Conservation (phyloP, 306 rosid species). For the Calophaca sinica region DNA sequence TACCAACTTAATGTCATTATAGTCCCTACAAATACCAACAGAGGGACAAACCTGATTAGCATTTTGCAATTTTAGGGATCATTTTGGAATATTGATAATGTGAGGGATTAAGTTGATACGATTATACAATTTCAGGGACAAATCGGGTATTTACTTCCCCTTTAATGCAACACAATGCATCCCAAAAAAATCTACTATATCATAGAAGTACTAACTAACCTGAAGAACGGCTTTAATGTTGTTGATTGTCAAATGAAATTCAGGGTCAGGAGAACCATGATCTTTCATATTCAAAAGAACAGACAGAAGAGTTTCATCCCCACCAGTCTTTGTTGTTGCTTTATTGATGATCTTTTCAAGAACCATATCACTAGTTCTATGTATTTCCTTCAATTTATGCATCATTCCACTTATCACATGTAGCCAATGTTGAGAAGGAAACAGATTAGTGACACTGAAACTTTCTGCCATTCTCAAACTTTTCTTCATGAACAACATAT, state of each 20-base stretch:
- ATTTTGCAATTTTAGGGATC: too few relatives aligned
- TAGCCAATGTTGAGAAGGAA: slow-evolving; percentile 43
- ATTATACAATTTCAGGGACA: too few relatives aligned
- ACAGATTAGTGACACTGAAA: slow-evolving; percentile 39
- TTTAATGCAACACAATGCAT: too few relatives aligned
- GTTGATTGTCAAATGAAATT: slow-evolving; percentile 28
- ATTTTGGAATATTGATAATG: too few relatives aligned
- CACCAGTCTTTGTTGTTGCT: not conserved
- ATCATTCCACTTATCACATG: slow-evolving; percentile 33
- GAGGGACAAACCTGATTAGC: too few relatives aligned
- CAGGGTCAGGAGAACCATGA: not conserved
- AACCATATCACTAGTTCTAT: slow-evolving; percentile 11
- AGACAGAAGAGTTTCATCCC: slow-evolving; percentile 23
- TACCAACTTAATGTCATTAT: too few relatives aligned
- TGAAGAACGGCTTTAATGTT: slow-evolving; percentile 40
- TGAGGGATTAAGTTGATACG: too few relatives aligned
- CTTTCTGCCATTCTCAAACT: not conserved
- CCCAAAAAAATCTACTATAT: too few relatives aligned
- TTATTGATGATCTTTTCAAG: slow-evolving; percentile 41
- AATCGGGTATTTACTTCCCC: too few relatives aligned
- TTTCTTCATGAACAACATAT: slow-evolving; percentile 1
- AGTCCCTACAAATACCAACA: too few relatives aligned
- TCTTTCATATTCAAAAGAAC: slow-evolving; percentile 39
- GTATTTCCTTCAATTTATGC: slow-evolving; percentile 3
- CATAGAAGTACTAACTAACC: slow-evolving; percentile 18